phyloP scores from a whole-genome alignment of 169 alveolate species.

The Amoebophrya sp. region DNA sequence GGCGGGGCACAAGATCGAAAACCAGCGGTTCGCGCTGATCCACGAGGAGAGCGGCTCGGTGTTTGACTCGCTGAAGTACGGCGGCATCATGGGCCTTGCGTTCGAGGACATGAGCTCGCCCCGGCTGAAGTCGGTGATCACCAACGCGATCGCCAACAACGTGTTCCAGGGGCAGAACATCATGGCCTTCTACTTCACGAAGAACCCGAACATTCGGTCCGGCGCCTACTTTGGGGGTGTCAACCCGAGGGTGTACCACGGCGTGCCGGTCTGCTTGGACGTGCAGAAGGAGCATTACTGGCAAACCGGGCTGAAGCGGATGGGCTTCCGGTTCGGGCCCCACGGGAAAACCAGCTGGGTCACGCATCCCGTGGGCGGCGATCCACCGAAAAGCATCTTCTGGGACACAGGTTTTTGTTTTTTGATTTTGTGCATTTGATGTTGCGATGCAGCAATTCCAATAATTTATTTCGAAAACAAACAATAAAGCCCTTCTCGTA shows the following conservation, averaged over 20 bases:
- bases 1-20: neutral
- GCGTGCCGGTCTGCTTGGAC: neutral
- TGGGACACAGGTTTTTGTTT: slow-evolving; percentile 23
- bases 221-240: neutral
- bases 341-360: neutral
- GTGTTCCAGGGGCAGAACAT: neutral
- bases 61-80: neutral
- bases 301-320: neutral
- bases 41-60: neutral
- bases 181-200: slow-evolving; percentile 25
- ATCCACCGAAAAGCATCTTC: neutral
- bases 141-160: neutral
- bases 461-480: too few relatives aligned
- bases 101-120: slow-evolving; percentile 5
- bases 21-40: neutral
- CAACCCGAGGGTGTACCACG: neutral
- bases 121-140: neutral
- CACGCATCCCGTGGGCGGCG: neutral
- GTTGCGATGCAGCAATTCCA: too few relatives aligned
- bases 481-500: too few relatives aligned
- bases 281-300: slow-evolving; percentile 8
- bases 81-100: neutral
- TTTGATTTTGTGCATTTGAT: too few relatives aligned
- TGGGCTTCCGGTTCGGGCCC: neutral
- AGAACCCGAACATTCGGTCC: neutral